Percentiles rank a stretch among this genome's conserved stretches.
phyloP scores from a whole-genome alignment of 768 basidiomycete genomes.

The Pleurotus salmoneostramineus region DNA sequence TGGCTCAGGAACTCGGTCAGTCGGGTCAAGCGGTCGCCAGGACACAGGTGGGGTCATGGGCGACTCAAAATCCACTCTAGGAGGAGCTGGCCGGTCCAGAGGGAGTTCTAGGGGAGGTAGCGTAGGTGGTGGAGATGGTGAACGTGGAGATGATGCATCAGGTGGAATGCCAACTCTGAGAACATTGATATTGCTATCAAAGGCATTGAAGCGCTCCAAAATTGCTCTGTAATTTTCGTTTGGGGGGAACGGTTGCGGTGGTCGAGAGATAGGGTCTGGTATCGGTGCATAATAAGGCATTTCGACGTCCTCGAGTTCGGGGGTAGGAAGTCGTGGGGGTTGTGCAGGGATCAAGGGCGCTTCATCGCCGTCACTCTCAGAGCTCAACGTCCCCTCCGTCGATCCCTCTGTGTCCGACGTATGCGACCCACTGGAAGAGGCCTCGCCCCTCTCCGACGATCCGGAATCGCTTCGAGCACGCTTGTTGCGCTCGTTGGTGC shows the following conservation, averaged over 20 bases:
- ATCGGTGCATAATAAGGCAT: constrained; percentile 40
- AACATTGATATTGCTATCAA: constrained; percentile 49
- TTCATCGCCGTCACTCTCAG: constrained; percentile 2
- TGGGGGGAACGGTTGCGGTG: constrained; percentile 10
- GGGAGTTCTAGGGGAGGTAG: constrained; percentile 27
- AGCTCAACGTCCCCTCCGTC: constrained; percentile 8
- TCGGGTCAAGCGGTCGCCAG: not conserved
- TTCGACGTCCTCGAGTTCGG: constrained; percentile 45
- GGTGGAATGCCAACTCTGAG: constrained; percentile 34
- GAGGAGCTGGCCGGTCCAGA: not conserved
- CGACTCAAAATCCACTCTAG: not conserved
- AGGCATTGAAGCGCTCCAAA: constrained; percentile 48
- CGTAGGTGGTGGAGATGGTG: constrained; percentile 26
- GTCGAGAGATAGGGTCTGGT: constrained; percentile 11
- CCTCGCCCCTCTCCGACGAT: constrained; percentile 32
- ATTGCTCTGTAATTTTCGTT: constrained; percentile 39
- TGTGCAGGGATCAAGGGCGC: constrained; percentile 10
- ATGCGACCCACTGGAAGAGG: constrained; percentile 23
- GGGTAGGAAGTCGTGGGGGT: constrained; percentile 38
- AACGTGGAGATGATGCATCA: constrained; percentile 14
- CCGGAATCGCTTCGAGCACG: constrained; percentile 53
- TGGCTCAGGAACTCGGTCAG: constrained; percentile 1
- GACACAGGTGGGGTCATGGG: not conserved
- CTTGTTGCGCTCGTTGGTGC: constrained; percentile 51
- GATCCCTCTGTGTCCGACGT: constrained; percentile 26